Base-by-base conservation (phyloP, 257 asterid species). In the Eucommia ulmoides region DNA sequence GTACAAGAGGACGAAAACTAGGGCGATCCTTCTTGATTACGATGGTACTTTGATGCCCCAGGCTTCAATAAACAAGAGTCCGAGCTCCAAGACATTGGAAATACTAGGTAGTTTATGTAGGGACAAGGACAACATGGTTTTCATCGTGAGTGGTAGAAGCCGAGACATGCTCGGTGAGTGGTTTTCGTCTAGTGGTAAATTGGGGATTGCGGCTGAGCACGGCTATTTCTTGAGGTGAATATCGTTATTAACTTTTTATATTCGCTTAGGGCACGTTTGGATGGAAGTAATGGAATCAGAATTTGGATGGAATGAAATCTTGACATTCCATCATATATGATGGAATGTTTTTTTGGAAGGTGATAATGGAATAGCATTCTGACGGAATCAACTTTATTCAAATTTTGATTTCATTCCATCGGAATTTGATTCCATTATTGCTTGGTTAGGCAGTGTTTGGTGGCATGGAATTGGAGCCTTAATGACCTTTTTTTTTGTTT, bases 21-120 rank as follows among this genome's bases (percentile, higher is more conserved):
- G 96, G 58, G 94, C 80, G 24, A 72, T 85, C 56, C 80, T 85
- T 53, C 70, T 85, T 14, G 96, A 85, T 59, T 85, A 85, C 46
- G 96, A 85, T 55, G 96, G 96, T 22, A 85, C 96, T 44, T 65
- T 85, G 50, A 82, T 85, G 94, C 94, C 96, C 59, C 94, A 79
- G 58, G 80, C 69, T 60, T 60, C 94, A 6, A 82, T 85, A 1
- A 88, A 85, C 51, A 82, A 80, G 83, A 85, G 80, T 65, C 96
- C 94, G 2, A 85, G 82, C 74, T 45, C 75, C 23, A 74, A 74
- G 60, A 75, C 94, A 1, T 66, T 79, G 6, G 88, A 77, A n/a
- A 78, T 82, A 42, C 47, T 85, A 12, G 78, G 75, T 53, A 60
- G 59, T 33, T 72, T 85, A 52, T 75, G 92, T 60, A 72, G 76